A percentile compares a stretch with the other conserved stretches of the same genome.
These are phyloP conservation scores for Calonectria pteridis DNA, from an alignment of 2,329 filamentous ascomycete species.

Conservation along the genomic window DNA sequence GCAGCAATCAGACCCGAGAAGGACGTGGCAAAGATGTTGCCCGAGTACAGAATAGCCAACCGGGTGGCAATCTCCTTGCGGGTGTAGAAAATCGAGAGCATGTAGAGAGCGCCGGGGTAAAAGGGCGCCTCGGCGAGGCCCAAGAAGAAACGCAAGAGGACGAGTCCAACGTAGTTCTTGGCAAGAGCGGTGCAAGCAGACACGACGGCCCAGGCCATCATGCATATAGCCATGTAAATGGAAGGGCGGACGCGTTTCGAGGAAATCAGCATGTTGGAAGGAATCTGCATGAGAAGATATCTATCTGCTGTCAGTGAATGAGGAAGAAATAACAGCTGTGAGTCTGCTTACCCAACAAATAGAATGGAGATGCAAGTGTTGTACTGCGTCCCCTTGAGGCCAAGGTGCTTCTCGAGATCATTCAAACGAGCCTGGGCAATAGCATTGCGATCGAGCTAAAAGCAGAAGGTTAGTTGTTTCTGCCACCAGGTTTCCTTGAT, in stretches of 20 bases:
- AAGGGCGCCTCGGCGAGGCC: constrained; percentile 56
- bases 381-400: constrained; percentile 54
- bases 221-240: constrained; percentile 56
- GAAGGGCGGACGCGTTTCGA: constrained; percentile 55
- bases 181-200: constrained; percentile 56
- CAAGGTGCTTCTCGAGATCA: constrained; percentile 64
- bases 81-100: constrained; percentile 67
- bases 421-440: constrained; percentile 69
- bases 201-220: constrained; percentile 54
- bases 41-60: constrained; percentile 58
- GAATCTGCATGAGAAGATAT: constrained; percentile 49
- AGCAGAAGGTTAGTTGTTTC: background rate
- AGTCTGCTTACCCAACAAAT: constrained; percentile 51
- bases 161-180: constrained; percentile 55
- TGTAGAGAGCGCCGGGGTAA: constrained; percentile 49
- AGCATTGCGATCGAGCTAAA: constrained; percentile 63
- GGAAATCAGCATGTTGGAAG: constrained; percentile 55
- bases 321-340: accelerated
- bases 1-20: constrained; percentile 60
- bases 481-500: accelerated
- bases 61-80: constrained; percentile 58
- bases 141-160: constrained; percentile 56
- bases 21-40: constrained; percentile 50
- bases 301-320: constrained; percentile 17
- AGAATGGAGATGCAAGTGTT: constrained; percentile 52